These are phyloP conservation scores for Penicillium chermesinum DNA, from an alignment of 495 filamentous ascomycete species.

Conservation along the genomic window DNA sequence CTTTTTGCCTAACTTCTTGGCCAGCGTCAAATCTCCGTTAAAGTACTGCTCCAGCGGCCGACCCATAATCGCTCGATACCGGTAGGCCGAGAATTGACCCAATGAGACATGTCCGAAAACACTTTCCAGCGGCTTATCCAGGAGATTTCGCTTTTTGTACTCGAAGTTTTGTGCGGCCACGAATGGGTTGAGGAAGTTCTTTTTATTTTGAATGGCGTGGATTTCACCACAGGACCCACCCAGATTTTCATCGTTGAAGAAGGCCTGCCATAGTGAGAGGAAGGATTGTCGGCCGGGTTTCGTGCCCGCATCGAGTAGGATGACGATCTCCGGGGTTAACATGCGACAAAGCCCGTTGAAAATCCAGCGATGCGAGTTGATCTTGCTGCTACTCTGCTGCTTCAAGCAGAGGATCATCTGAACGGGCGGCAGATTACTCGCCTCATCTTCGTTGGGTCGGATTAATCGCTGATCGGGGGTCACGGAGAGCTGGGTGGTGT, in stretches of 20 bases:
- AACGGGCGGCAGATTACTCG: slow-evolving; percentile 46
- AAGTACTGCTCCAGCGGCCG: slow-evolving; percentile 96
- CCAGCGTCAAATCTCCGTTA: slow-evolving; percentile 95
- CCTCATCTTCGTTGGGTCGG: slow-evolving; percentile 10
- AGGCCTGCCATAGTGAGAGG: slow-evolving; percentile 89
- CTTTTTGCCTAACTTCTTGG: slow-evolving; percentile 89
- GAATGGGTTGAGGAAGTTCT: slow-evolving; percentile 85
- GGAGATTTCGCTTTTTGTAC: slow-evolving; percentile 97
- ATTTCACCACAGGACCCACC: slow-evolving; percentile 98
- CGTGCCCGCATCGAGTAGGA: slow-evolving; percentile 92
- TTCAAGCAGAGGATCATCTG: slow-evolving; percentile 51
- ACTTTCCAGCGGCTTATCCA: slow-evolving; percentile 94
- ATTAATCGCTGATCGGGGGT: slow-evolving; percentile 12
- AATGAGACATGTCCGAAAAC: slow-evolving; percentile 96
- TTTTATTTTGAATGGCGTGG: slow-evolving; percentile 90
- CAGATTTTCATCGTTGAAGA: slow-evolving; percentile 97
- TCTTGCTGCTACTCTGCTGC: slow-evolving; percentile 59
- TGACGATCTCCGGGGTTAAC: slow-evolving; percentile 90
- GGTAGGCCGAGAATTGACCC: slow-evolving; percentile 96
- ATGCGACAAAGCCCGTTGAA: slow-evolving; percentile 97
- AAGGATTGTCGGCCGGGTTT: slow-evolving; percentile 88
- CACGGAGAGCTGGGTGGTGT: slow-evolving; percentile 16
- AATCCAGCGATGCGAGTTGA: slow-evolving; percentile 97
- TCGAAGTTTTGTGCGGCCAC: slow-evolving; percentile 97
- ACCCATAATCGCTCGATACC: slow-evolving; percentile 96